Percentiles rank a stretch among this genome's conserved stretches.
These are phyloP conservation scores for Cladophialophora immunda DNA, from an alignment of 2,329 filamentous ascomycete genomes.

Conservation along the genomic window DNA sequence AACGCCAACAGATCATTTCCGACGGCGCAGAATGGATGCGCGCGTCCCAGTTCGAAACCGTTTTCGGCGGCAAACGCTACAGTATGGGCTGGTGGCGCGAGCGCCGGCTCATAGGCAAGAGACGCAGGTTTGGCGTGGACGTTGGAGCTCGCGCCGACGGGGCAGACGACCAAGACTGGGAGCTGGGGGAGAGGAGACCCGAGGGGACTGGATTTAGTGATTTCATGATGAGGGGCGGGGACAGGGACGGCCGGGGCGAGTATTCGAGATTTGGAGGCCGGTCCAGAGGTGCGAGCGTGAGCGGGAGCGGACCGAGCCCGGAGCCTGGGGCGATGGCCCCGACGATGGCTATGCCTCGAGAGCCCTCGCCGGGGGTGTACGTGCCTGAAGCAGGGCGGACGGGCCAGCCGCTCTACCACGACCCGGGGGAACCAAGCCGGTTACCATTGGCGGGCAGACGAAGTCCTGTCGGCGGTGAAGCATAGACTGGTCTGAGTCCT, in stretches of 20 bases:
- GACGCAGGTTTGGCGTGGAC: slow-evolving; percentile 39
- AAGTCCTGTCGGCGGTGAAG: slow-evolving; percentile 31
- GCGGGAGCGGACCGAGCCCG: neutral
- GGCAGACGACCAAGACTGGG: slow-evolving; percentile 38
- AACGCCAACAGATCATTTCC: slow-evolving; percentile 35
- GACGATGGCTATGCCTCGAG: slow-evolving; percentile 1
- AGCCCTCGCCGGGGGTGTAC: slow-evolving; percentile 10
- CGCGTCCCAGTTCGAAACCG: slow-evolving; percentile 26
- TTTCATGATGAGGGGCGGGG: slow-evolving; percentile 34
- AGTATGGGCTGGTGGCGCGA: slow-evolving; percentile 42
- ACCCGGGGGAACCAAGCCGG: slow-evolving; percentile 20
- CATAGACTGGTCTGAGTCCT: slow-evolving; percentile 18
- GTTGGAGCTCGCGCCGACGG: slow-evolving; percentile 36
- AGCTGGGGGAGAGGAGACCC: slow-evolving; percentile 31
- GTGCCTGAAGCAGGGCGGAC: slow-evolving; percentile 3
- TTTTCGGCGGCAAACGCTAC: slow-evolving; percentile 37
- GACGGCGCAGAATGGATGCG: slow-evolving; percentile 39
- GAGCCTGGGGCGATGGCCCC: neutral
- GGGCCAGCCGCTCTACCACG: neutral
- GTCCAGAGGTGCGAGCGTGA: neutral
- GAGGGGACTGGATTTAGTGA: slow-evolving; percentile 26
- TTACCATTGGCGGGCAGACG: slow-evolving; percentile 23
- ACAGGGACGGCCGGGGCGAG: slow-evolving; percentile 33
- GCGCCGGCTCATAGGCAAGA: slow-evolving; percentile 27
- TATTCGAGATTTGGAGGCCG: slow-evolving; percentile 26